A percentile compares a stretch with the other conserved stretches of the same genome.
phyloP scores from a whole-genome alignment of 139 green algal species.

The Ettlia oleoabundans region DNA sequence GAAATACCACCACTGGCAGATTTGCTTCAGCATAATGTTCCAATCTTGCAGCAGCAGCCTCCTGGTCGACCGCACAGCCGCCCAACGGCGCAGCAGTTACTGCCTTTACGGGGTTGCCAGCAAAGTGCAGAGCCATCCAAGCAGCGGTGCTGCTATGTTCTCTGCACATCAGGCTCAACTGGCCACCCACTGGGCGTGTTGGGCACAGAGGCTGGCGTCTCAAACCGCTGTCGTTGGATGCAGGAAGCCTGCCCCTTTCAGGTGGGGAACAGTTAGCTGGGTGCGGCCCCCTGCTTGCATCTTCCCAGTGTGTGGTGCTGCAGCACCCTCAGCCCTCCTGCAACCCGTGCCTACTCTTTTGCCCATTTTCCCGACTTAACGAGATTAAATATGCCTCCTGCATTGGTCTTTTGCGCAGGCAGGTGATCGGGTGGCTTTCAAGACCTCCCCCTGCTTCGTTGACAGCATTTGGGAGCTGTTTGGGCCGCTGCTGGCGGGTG shows the following conservation, averaged over 20 bases:
- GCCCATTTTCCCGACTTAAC: too few relatives aligned
- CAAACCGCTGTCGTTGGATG: constrained; percentile 69
- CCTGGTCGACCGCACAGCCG: too few relatives aligned
- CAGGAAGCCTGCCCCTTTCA: constrained; percentile 39
- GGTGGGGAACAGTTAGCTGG: too few relatives aligned
- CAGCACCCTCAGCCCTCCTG: too few relatives aligned
- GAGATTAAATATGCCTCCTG: too few relatives aligned
- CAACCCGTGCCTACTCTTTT: too few relatives aligned
- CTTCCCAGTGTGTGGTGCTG: too few relatives aligned
- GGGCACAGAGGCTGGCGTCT: constrained; percentile 56
- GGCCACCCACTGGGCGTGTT: constrained; percentile 62
- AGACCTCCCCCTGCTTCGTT: constrained; percentile 63
- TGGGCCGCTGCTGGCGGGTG: constrained; percentile 55
- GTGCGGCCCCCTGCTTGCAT: too few relatives aligned
- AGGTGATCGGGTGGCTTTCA: constrained; percentile 51
- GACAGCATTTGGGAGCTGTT: constrained; percentile 70
- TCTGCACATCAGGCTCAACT: constrained; percentile 77
- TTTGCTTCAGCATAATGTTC: not conserved
- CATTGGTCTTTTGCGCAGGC: too few relatives aligned
- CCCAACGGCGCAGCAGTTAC: not conserved
- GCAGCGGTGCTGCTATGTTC: constrained; percentile 51
- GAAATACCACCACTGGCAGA: not conserved
- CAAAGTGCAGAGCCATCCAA: too few relatives aligned
- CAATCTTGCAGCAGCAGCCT: not conserved
- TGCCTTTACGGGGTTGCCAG: too few relatives aligned